Percentiles rank a stretch among this genome's conserved stretches.
These are phyloP conservation scores for Nevesoporus exiguus DNA, from an alignment of 768 basidiomycete genomes.

Conservation along the genomic window DNA sequence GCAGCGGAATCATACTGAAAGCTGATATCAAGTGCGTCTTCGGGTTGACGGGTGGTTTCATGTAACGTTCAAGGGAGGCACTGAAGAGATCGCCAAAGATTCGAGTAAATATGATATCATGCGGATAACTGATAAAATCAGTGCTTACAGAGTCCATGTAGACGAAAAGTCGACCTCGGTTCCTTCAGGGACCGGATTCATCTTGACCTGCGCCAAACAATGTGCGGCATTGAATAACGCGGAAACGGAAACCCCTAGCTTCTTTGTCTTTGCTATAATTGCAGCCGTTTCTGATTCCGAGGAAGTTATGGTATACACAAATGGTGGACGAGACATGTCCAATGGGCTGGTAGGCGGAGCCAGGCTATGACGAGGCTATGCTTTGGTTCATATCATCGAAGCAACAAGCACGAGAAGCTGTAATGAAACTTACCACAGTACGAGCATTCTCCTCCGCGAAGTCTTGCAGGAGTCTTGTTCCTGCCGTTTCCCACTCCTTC, in stretches of 20 bases:
- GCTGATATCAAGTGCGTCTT: constrained; percentile 19
- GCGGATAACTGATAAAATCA: neutral
- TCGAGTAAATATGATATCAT: neutral
- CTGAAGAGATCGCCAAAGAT: neutral
- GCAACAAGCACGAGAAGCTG: neutral
- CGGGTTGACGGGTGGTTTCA: constrained; percentile 18
- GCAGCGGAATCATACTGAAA: constrained; percentile 9
- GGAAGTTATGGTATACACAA: neutral
- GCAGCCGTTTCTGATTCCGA: constrained; percentile 11
- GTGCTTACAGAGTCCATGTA: constrained; percentile 10
- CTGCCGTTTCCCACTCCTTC: constrained; percentile 16
- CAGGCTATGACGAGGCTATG: constrained; percentile 9
- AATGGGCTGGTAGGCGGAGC: constrained; percentile 5
- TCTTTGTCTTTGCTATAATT: constrained; percentile 9
- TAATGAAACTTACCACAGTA: constrained; percentile 6
- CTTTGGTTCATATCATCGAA: neutral
- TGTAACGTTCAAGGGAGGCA: constrained; percentile 16
- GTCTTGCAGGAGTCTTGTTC: constrained; percentile 15
- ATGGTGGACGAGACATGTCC: constrained; percentile 7
- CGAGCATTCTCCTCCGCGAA: constrained; percentile 2
- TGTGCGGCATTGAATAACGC: constrained; percentile 23
- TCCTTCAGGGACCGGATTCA: constrained; percentile 15
- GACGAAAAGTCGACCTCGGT: constrained; percentile 20
- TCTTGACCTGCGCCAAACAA: constrained; percentile 19
- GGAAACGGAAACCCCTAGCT: constrained; percentile 11